These are phyloP conservation scores for Tolypocladium ovalisporum DNA, from an alignment of 2,329 filamentous ascomycete species.

Conservation along the genomic window DNA sequence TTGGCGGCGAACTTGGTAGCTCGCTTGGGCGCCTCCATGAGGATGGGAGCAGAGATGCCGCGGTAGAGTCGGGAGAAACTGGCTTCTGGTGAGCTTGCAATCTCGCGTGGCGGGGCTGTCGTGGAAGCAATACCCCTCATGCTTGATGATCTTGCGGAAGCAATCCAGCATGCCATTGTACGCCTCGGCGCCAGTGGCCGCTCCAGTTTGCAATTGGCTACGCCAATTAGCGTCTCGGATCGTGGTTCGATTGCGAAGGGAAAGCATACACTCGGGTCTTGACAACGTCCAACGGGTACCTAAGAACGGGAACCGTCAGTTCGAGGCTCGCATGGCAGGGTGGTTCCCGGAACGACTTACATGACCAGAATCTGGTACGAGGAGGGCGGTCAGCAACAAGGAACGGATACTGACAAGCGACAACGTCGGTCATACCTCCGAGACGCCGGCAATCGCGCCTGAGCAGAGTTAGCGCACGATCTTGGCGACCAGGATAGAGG, in stretches of 20 bases:
- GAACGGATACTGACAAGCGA: neutral
- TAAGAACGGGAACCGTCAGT: constrained; percentile 25
- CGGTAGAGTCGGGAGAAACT: constrained; percentile 88
- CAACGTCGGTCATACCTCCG: constrained; percentile 53
- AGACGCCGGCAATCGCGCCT: constrained; percentile 94
- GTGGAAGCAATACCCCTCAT: constrained; percentile 62
- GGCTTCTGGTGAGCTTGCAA: constrained; percentile 10
- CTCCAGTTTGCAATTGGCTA: constrained; percentile 79
- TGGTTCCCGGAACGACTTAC: constrained; percentile 34
- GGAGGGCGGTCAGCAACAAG: neutral
- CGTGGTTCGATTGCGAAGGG: constrained; percentile 1
- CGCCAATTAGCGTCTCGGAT: constrained; percentile 11
- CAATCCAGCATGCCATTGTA: constrained; percentile 99
- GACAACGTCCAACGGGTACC: constrained; percentile 97
- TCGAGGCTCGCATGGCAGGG: constrained; percentile 1
- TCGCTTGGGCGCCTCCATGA: constrained; percentile 92
- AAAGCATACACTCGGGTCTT: constrained; percentile 84
- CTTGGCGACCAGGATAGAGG: neutral
- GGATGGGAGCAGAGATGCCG: constrained; percentile 87
- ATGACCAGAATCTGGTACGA: constrained; percentile 71
- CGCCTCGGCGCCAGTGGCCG: constrained; percentile 60
- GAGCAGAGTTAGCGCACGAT: constrained; percentile 6
- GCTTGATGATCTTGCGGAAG: constrained; percentile 91
- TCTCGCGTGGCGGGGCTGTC: neutral
- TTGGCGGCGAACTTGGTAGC: constrained; percentile 99